Conservation (phyloP, 2,329 filamentous ascomycete species). For the Neurospora sp. region DNA sequence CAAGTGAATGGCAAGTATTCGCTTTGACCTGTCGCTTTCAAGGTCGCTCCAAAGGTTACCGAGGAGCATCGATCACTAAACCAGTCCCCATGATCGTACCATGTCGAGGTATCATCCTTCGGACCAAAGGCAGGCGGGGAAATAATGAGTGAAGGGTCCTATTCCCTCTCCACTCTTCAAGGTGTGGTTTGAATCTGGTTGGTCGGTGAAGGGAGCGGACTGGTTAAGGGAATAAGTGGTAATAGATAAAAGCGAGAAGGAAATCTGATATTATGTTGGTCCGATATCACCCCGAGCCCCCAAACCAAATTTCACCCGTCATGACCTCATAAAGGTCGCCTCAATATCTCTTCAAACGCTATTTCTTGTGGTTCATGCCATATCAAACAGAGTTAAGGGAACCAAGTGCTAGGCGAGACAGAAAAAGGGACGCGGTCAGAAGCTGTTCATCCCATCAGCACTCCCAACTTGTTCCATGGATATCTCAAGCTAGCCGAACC, state of each 20-base stretch:
- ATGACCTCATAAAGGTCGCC: background rate
- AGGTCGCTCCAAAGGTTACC: background rate
- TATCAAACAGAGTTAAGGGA: background rate
- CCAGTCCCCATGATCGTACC: background rate
- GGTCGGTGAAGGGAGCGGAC: background rate
- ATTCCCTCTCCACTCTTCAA: background rate
- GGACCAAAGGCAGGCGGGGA: background rate
- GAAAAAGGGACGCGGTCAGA: background rate
- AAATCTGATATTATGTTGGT: background rate
- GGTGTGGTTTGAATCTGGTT: background rate
- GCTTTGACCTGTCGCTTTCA: background rate
- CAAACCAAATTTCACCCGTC: background rate
- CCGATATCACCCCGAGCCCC: background rate
- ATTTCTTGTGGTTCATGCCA: background rate
- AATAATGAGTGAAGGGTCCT: background rate
- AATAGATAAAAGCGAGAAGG: background rate
- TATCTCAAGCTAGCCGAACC: constrained; percentile 5
- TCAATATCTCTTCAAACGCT: background rate
- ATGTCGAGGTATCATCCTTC: background rate
- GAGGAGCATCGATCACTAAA: background rate
- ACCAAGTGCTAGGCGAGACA: background rate
- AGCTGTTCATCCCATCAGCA: background rate
- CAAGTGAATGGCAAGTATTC: background rate
- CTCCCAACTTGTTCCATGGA: constrained; percentile 2
- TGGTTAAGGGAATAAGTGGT: background rate